These are phyloP conservation scores for Wickerhamomyces tratensis DNA, from an alignment of 805 yeast genomes.

Conservation along the genomic window DNA sequence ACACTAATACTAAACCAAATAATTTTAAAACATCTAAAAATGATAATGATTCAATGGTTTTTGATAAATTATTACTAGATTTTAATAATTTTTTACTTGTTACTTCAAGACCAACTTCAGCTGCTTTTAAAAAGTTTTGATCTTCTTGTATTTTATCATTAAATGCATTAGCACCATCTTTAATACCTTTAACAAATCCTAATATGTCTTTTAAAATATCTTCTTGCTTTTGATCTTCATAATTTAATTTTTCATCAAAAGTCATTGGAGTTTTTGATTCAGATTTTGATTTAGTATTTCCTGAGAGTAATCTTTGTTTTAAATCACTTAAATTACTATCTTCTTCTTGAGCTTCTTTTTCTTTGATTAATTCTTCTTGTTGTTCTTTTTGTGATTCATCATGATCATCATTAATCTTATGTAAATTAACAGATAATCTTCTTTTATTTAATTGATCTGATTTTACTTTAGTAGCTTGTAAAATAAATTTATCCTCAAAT, in stretches of 20 bases:
- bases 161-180: slow-evolving; percentile 30
- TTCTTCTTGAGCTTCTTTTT: slow-evolving; percentile 4
- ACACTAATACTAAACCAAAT: slow-evolving; percentile 14
- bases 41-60: slow-evolving; percentile 19
- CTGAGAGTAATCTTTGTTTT: slow-evolving; percentile 20
- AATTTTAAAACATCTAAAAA: slow-evolving; percentile 20
- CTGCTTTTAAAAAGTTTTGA: slow-evolving; percentile 27
- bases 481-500: slow-evolving; percentile 3
- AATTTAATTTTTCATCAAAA: slow-evolving; percentile 25
- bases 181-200: slow-evolving; percentile 25
- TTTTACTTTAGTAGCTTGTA: slow-evolving; percentile 4
- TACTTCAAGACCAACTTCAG: slow-evolving; percentile 30
- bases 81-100: slow-evolving; percentile 25
- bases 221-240: slow-evolving; percentile 27
- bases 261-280: slow-evolving; percentile 4
- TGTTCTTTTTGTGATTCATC: not conserved
- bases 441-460: slow-evolving; percentile 4
- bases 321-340: slow-evolving; percentile 22
- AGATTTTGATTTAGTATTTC: slow-evolving; percentile 9
- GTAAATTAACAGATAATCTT: slow-evolving; percentile 14
- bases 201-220: slow-evolving; percentile 28
- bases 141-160: slow-evolving; percentile 29
- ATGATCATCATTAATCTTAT: slow-evolving; percentile 1
- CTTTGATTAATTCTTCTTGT: not conserved
- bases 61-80: slow-evolving; percentile 19